phyloP scores from a whole-genome alignment of 495 filamentous ascomycete genomes.

The Corynascus novoguineensis region DNA sequence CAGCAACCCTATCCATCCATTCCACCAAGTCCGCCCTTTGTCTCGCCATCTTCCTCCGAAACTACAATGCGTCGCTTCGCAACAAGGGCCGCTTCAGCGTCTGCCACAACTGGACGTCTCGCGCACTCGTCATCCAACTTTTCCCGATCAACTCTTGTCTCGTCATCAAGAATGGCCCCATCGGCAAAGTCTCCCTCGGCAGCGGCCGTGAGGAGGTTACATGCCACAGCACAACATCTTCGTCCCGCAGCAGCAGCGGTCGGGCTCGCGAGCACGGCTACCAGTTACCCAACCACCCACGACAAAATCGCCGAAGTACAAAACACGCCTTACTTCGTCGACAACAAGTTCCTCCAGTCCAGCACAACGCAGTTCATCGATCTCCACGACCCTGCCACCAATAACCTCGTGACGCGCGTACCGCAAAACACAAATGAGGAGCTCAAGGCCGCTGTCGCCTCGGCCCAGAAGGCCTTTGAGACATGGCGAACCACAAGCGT shows the following conservation, averaged over 20 bases:
- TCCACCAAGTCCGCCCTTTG: not conserved
- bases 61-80: constrained; percentile 40
- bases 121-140: constrained; percentile 9
- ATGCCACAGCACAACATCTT: constrained; percentile 58
- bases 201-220: constrained; percentile 43
- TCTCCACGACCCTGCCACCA: constrained; percentile 90
- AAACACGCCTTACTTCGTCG: constrained; percentile 84
- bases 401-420: constrained; percentile 96
- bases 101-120: constrained; percentile 27
- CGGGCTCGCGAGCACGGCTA: constrained; percentile 55
- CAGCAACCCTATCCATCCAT: not conserved
- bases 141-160: constrained; percentile 19
- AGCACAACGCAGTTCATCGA: constrained; percentile 80
- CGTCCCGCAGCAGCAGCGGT: constrained; percentile 31
- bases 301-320: constrained; percentile 65
- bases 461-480: constrained; percentile 85
- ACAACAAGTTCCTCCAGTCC: constrained; percentile 83
- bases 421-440: constrained; percentile 91
- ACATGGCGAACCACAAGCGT: constrained; percentile 80
- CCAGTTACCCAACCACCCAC: constrained; percentile 76
- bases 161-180: constrained; percentile 35
- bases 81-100: constrained; percentile 28
- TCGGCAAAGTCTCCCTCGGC: constrained; percentile 23
- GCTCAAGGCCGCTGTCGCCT: constrained; percentile 78
- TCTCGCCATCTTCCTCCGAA: not conserved